These are phyloP conservation scores for Prunella vulgaris DNA, from an alignment of 257 asterid species.

Conservation along the genomic window DNA sequence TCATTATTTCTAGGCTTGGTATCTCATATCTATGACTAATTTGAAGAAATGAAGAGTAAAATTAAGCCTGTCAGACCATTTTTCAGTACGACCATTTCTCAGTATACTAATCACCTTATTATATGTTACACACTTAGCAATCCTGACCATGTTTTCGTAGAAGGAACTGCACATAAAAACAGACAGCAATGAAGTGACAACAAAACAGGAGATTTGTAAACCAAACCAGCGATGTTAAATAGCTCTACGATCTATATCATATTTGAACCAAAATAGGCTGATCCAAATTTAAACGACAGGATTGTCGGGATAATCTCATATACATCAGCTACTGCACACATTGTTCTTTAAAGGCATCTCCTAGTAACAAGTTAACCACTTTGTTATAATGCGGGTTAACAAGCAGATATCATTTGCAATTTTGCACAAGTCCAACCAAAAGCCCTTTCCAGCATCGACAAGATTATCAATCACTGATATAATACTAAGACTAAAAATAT, in stretches of 20 bases:
- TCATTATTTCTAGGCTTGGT: slow-evolving; percentile 13
- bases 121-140: slow-evolving; percentile 79
- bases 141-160: slow-evolving; percentile 84
- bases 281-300: neutral
- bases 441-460: neutral
- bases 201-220: slow-evolving; percentile 2
- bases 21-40: neutral
- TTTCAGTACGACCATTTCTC: neutral
- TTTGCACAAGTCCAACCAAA: neutral
- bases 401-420: neutral
- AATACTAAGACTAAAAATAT: neutral
- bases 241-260: neutral
- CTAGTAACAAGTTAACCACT: neutral
- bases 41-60: neutral
- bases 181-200: neutral
- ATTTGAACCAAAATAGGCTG: neutral
- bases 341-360: neutral
- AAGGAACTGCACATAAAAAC: slow-evolving; percentile 52
- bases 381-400: neutral
- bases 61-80: neutral
- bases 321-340: neutral
- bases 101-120: slow-evolving; percentile 56
- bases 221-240: neutral
- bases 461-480: too few relatives aligned
- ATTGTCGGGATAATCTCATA: neutral